A percentile compares a stretch with the other conserved stretches of the same genome.
These are phyloP conservation scores for Agaricus blazei DNA, from an alignment of 768 basidiomycete species.

Conservation along the genomic window DNA sequence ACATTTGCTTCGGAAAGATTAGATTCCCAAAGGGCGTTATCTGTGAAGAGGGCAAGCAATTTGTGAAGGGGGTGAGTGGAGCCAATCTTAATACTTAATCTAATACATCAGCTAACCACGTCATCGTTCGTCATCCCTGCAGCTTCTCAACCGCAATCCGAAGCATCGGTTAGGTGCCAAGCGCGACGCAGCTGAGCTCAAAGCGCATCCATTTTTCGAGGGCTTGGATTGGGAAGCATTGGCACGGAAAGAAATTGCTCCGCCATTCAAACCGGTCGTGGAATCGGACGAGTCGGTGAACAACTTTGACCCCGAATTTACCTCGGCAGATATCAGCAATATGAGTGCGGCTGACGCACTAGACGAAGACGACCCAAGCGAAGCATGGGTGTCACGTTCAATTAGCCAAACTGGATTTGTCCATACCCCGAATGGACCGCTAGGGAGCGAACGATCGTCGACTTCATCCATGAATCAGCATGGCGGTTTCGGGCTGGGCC, in stretches of 20 bases:
- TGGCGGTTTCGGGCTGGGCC: slow-evolving; percentile 1
- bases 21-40: slow-evolving; percentile 96
- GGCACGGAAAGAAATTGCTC: slow-evolving; percentile 82
- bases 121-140: background rate
- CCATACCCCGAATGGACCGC: slow-evolving; percentile 73
- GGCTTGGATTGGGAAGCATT: slow-evolving; percentile 90
- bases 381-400: slow-evolving; percentile 46
- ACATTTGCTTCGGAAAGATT: slow-evolving; percentile 98
- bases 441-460: slow-evolving; percentile 49
- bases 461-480: background rate
- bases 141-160: slow-evolving; percentile 99
- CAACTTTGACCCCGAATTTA: slow-evolving; percentile 99
- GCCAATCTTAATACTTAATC: slow-evolving; percentile 1
- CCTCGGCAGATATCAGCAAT: slow-evolving; percentile 81
- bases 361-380: slow-evolving; percentile 61
- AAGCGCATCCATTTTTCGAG: slow-evolving; percentile 93
- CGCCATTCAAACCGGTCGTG: slow-evolving; percentile 96
- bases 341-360: slow-evolving; percentile 37
- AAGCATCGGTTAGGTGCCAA: slow-evolving; percentile 91
- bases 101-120: background rate
- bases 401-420: slow-evolving; percentile 6
- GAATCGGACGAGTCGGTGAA: slow-evolving; percentile 98
- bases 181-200: slow-evolving; percentile 89
- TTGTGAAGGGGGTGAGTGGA: slow-evolving; percentile 87
- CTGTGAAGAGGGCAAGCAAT: slow-evolving; percentile 96